phyloP scores from a whole-genome alignment of 2,329 filamentous ascomycete species.

The Spiromastix sp. region DNA sequence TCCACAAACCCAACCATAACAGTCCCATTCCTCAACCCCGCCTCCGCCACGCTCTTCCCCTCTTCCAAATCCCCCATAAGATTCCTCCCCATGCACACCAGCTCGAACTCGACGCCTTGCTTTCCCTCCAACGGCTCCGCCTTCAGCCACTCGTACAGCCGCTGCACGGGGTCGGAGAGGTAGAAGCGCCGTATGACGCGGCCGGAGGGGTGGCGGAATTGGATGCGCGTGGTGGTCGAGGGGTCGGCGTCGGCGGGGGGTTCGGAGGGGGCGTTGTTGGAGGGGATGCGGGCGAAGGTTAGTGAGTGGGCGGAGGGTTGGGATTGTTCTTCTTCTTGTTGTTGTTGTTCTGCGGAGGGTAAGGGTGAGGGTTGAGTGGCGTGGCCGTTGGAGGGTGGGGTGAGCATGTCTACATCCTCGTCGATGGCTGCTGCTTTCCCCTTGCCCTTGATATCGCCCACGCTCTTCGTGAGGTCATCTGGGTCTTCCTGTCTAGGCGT shows the following conservation, averaged over 20 bases:
- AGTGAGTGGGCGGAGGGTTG: constrained; percentile 23
- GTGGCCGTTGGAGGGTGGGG: constrained; percentile 18
- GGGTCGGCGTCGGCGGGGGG: constrained; percentile 63
- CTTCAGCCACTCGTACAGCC: constrained; percentile 96
- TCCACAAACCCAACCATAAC: constrained; percentile 90
- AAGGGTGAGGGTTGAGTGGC: too few relatives aligned
- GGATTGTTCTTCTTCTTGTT: constrained; percentile 23
- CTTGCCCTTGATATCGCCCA: constrained; percentile 35
- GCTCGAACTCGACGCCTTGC: constrained; percentile 68
- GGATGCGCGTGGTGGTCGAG: constrained; percentile 71
- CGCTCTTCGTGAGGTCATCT: constrained; percentile 70
- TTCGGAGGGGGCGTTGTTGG: constrained; percentile 63
- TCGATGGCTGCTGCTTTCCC: constrained; percentile 45
- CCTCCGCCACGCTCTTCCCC: constrained; percentile 66
- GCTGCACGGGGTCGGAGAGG: constrained; percentile 62
- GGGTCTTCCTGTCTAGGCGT: constrained; percentile 59
- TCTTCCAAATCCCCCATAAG: constrained; percentile 65
- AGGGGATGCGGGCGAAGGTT: constrained; percentile 61
- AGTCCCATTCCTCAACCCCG: constrained; percentile 81
- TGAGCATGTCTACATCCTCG: constrained; percentile 26
- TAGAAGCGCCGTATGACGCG: constrained; percentile 81
- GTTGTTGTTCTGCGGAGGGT: too few relatives aligned
- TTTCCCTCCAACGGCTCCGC: constrained; percentile 74
- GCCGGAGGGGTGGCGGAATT: constrained; percentile 78
- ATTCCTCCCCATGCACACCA: constrained; percentile 81